Evolutionary conservation across 257 asterid genomes (phyloP).

Genomic region (Orobanche coerulescens): DNA sequence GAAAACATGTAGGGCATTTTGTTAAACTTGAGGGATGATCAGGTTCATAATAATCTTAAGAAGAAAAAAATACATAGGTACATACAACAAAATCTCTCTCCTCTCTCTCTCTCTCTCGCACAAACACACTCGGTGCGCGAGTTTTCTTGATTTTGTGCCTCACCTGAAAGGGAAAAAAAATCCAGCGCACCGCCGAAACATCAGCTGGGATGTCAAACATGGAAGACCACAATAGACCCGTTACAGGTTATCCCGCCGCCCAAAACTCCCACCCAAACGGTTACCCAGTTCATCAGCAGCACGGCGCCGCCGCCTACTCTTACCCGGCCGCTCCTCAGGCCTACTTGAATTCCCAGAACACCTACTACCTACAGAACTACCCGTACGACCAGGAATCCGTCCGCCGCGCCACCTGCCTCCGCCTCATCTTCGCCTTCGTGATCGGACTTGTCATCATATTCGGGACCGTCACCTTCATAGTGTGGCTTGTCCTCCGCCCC

Average conservation of each 20-base stretch:
- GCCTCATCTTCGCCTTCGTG: constrained; percentile 55
- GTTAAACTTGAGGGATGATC: no score
- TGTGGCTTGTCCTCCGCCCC: constrained; percentile 86
- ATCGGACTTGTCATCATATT: constrained; percentile 46
- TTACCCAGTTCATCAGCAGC: constrained; percentile 40
- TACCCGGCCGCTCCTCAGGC: constrained; percentile 45
- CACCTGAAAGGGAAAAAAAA: no score
- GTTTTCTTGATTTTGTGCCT: no score
- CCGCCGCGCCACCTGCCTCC: constrained; percentile 62
- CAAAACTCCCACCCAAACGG: constrained; percentile 33
- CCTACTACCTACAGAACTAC: constrained; percentile 32
- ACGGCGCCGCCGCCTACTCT: constrained; percentile 40
- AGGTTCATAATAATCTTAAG: no score
- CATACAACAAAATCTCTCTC: no score
- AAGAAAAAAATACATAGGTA: no score
- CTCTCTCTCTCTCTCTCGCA: no score
- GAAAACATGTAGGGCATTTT: no score
- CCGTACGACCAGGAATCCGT: constrained; percentile 38
- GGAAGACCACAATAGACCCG: constrained; percentile 66
- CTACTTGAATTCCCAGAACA: constrained; percentile 25
- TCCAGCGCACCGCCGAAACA: constrained; percentile 16
- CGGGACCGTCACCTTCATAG: constrained; percentile 53
- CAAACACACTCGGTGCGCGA: no score
- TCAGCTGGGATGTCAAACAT: constrained; percentile 21
- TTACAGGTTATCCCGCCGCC: constrained; percentile 72